phyloP scores from a whole-genome alignment of 352 stramenopile species.

The Proteromonas lacertae region DNA sequence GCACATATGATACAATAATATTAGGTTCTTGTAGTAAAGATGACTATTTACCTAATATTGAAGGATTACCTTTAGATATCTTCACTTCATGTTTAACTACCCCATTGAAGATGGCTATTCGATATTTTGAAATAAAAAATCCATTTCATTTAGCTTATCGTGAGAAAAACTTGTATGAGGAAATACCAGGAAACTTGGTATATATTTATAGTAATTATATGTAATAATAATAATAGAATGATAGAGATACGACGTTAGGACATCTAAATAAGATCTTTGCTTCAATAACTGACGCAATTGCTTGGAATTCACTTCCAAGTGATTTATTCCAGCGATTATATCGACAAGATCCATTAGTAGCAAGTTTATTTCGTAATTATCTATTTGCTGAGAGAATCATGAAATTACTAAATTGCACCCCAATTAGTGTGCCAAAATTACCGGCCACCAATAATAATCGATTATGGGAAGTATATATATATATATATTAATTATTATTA shows the following conservation, averaged over 20 bases:
- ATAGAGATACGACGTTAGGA: slow-evolving; percentile 50
- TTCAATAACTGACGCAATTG: slow-evolving; percentile 98
- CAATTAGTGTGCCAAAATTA: slow-evolving; percentile 60
- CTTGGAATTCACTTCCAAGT: slow-evolving; percentile 83
- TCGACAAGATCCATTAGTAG: slow-evolving; percentile 88
- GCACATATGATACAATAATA: slow-evolving; percentile 31
- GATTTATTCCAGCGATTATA: slow-evolving; percentile 91
- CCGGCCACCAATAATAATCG: slow-evolving; percentile 73
- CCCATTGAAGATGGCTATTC: slow-evolving; percentile 80
- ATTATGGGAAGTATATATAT: slow-evolving; percentile 86
- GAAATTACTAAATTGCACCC: slow-evolving; percentile 42
- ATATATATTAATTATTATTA: too few relatives aligned
- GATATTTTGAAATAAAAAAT: slow-evolving; percentile 87
- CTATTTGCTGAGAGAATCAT: slow-evolving; percentile 84
- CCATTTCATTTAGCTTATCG: too few relatives aligned
- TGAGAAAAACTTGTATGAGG: too few relatives aligned
- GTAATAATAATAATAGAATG: too few relatives aligned
- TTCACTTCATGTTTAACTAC: slow-evolving; percentile 98
- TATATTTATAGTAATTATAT: too few relatives aligned
- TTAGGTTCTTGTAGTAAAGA: slow-evolving; percentile 59
- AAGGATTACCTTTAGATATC: slow-evolving; percentile 81
- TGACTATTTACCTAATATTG: slow-evolving; percentile 76
- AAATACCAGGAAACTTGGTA: too few relatives aligned
- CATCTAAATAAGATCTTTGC: slow-evolving; percentile 99
- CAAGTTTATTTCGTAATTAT: slow-evolving; percentile 83